Conservation (phyloP, 148 eudicot genomes). For the Fagopyrum tataricum region DNA sequence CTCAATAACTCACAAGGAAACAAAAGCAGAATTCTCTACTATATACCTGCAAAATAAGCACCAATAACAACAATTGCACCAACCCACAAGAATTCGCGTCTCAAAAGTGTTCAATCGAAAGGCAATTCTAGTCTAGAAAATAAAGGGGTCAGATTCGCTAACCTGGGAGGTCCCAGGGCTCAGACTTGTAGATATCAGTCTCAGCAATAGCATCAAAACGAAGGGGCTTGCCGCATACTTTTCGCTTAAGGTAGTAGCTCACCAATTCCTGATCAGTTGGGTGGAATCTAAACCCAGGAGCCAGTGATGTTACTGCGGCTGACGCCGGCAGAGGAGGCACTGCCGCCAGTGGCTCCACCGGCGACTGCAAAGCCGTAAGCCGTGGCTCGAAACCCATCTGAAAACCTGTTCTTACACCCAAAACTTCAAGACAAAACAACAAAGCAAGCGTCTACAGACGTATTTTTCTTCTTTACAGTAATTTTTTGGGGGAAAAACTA, state of each 20-base stretch:
- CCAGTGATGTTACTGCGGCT: slow-evolving; percentile 55
- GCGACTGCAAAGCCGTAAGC: slow-evolving; percentile 9
- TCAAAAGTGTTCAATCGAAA: background rate
- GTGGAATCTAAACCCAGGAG: slow-evolving; percentile 77
- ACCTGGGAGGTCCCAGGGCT: slow-evolving; percentile 83
- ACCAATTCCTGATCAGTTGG: slow-evolving; percentile 83
- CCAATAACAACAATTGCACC: background rate
- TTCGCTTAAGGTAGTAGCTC: slow-evolving; percentile 59
- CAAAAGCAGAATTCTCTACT: background rate
- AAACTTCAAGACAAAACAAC: slow-evolving; percentile 5
- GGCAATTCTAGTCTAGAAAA: background rate
- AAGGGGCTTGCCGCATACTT: slow-evolving; percentile 60
- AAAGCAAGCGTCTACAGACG: background rate
- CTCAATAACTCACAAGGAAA: background rate
- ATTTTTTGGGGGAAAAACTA: background rate
- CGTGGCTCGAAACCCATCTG: slow-evolving; percentile 10
- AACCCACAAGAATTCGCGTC: background rate
- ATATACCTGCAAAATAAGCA: background rate
- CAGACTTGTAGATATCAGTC: slow-evolving; percentile 76
- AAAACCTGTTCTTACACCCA: slow-evolving; percentile 13
- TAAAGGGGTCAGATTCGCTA: slow-evolving; percentile 1
- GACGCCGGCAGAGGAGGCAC: slow-evolving; percentile 19
- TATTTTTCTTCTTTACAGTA: background rate
- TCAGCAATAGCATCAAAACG: slow-evolving; percentile 69
- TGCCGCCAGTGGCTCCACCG: background rate